These are phyloP conservation scores for Russula earlei DNA, from an alignment of 768 basidiomycete genomes.

Conservation along the genomic window DNA sequence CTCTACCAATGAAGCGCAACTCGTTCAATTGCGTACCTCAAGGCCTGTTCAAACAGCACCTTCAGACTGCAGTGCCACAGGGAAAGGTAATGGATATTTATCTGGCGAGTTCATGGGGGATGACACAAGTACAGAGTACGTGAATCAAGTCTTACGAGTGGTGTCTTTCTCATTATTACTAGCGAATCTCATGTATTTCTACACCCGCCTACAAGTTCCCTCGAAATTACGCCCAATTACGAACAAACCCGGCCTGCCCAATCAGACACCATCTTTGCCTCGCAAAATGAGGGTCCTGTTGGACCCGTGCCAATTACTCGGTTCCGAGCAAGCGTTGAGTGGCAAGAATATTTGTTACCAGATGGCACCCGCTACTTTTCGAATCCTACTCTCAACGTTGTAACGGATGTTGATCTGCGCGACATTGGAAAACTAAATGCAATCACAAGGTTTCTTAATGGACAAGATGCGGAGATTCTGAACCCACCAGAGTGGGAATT, in stretches of 20 bases:
- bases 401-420: constrained; percentile 64
- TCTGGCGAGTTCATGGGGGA: neutral
- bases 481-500: constrained; percentile 42
- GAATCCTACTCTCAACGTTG: constrained; percentile 49
- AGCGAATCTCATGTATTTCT: constrained; percentile 58
- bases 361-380: constrained; percentile 62
- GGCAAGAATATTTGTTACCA: constrained; percentile 66
- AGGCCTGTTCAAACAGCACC: constrained; percentile 10
- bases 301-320: constrained; percentile 21
- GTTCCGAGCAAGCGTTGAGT: no score
- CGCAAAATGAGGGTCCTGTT: constrained; percentile 20
- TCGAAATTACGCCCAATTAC: constrained; percentile 17
- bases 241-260: constrained; percentile 3
- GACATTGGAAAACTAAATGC: constrained; percentile 39
- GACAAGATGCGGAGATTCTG: constrained; percentile 27
- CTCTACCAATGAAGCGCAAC: neutral
- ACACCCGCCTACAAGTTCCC: constrained; percentile 26
- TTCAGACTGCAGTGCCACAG: neutral
- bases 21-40: neutral
- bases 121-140: constrained; percentile 23
- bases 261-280: constrained; percentile 14
- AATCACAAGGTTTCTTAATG: constrained; percentile 37
- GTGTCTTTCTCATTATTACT: neutral
- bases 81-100: neutral
- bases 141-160: neutral